phyloP scores from a whole-genome alignment of 495 filamentous ascomycete species.

The Hypoxylon rickii region DNA sequence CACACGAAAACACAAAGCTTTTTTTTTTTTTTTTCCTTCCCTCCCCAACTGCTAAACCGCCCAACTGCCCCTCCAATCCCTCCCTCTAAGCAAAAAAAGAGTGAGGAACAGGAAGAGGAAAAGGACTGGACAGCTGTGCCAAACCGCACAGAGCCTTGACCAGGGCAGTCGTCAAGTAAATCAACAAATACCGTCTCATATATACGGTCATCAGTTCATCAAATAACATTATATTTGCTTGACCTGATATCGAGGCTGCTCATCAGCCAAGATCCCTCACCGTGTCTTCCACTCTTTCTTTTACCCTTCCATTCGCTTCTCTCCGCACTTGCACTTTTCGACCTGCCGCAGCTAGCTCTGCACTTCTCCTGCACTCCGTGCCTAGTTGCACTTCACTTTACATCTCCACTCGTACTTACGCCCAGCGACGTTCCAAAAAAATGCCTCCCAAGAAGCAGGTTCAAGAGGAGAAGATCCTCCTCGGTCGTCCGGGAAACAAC shows the following conservation, averaged over 20 bases:
- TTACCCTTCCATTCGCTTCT: conserved; percentile 59
- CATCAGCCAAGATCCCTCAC: conserved; percentile 42
- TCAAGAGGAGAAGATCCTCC: conserved; percentile 75
- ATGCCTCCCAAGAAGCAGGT: conserved; percentile 82
- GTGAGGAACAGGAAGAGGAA: conserved; percentile 13
- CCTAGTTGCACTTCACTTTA: conserved; percentile 51
- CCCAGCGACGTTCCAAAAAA: conserved; percentile 52
- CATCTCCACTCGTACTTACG: conserved; percentile 55
- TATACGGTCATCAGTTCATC: conserved; percentile 20
- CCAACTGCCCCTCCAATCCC: conserved; percentile 21
- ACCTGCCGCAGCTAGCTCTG: conserved; percentile 68
- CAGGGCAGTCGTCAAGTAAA: conserved; percentile 27
- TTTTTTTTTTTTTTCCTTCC: conserved; percentile 17
- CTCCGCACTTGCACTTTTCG: conserved; percentile 52
- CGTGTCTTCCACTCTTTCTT: conserved; percentile 52
- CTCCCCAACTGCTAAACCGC: no score
- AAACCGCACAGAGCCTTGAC: conserved; percentile 26
- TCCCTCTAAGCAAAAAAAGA: not conserved
- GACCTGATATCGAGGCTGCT: conserved; percentile 35
- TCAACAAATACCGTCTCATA: conserved; percentile 2
- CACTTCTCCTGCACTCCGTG: conserved; percentile 41
- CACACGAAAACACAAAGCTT: conserved; percentile 31
- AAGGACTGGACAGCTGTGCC: conserved; percentile 32
- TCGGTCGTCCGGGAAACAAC: conserved; percentile 97
- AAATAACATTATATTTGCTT: conserved; percentile 28